Evolutionary conservation across 2,329 filamentous ascomycete species (phyloP).

Genomic region (Hymenoscyphus repandus): DNA sequence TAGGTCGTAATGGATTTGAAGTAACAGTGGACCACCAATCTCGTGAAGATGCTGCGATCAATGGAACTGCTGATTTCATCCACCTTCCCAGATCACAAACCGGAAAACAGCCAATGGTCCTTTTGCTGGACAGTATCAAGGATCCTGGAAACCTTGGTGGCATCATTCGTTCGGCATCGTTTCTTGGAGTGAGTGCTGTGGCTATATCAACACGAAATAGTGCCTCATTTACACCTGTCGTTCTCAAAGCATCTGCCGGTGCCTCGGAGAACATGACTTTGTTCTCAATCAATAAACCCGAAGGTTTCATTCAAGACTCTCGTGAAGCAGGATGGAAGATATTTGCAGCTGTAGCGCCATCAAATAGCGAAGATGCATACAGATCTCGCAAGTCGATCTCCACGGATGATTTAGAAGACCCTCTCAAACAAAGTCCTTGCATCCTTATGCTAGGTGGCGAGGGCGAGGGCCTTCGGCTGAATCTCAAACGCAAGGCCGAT

Average conservation of each 20-base stretch:
- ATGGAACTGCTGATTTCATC: conserved; percentile 58
- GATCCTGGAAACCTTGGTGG: conserved; percentile 89
- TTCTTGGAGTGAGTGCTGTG: conserved; percentile 83
- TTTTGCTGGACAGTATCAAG: conserved; percentile 70
- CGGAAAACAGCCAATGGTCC: conserved; percentile 60
- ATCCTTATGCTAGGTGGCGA: conserved; percentile 82
- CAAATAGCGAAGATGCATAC: conserved; percentile 34
- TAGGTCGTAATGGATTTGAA: conserved; percentile 45
- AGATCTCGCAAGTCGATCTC: conserved; percentile 33
- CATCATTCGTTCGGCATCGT: conserved; percentile 82
- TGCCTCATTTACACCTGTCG: conserved; percentile 68
- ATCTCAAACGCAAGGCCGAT: conserved; percentile 62
- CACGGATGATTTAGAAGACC: conserved; percentile 47
- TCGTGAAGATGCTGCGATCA: conserved; percentile 67
- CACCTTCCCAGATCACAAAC: conserved; percentile 19
- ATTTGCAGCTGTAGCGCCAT: conserved; percentile 65
- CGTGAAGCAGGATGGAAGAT: conserved; percentile 72
- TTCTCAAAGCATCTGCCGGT: conserved; percentile 83
- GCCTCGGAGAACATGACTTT: conserved; percentile 76
- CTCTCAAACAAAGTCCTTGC: conserved; percentile 57
- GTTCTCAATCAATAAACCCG: conserved; percentile 62
- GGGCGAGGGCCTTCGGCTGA: conserved; percentile 64
- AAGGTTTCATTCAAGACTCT: conserved; percentile 65
- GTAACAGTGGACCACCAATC: conserved; percentile 63
- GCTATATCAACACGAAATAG: conserved; percentile 69